Percentiles rank a stretch among this genome's conserved stretches.
These are phyloP conservation scores for Pyrenochaeta sp. DNA, from an alignment of 2,329 filamentous ascomycete genomes.

Conservation along the genomic window DNA sequence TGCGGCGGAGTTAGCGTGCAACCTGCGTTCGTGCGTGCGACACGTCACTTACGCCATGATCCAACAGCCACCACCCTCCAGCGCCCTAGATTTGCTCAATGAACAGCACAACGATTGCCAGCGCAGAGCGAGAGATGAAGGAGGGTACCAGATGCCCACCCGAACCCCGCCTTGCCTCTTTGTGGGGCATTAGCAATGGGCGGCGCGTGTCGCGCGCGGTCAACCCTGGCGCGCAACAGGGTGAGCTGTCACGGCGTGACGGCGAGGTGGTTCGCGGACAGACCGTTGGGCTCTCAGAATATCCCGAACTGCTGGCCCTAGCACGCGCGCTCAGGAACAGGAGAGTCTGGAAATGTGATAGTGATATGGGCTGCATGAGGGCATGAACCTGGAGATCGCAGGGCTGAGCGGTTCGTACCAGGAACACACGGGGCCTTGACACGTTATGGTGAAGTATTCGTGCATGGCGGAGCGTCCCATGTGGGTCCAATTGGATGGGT, in stretches of 20 bases:
- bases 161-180: conserved; percentile 26
- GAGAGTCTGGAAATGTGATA: conserved; percentile 29
- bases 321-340: conserved; percentile 32
- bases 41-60: conserved; percentile 31
- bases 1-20: conserved; percentile 20
- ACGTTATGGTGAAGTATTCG: conserved; percentile 17
- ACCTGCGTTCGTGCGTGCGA: conserved; percentile 25
- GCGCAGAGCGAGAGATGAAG: conserved; percentile 28
- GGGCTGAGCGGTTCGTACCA: conserved; percentile 37
- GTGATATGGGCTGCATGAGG: conserved; percentile 35
- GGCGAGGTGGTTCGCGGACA: conserved; percentile 16
- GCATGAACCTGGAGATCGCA: conserved; percentile 32
- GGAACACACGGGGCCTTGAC: conserved; percentile 27
- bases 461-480: conserved; percentile 11
- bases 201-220: conserved; percentile 4
- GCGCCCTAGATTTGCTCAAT: conserved; percentile 21
- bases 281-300: conserved; percentile 13
- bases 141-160: conserved; percentile 28
- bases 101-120: conserved; percentile 40
- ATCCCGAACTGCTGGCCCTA: conserved; percentile 36
- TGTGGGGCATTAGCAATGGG: conserved; percentile 12
- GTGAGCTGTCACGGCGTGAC: conserved; percentile 13
- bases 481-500: conserved; percentile 21
- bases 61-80: conserved; percentile 24
- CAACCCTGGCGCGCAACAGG: too few species aligned